Percentiles rank a stretch among this genome's conserved stretches.
These are phyloP conservation scores for Moricandia arvensis DNA, from an alignment of 345 rosid species.

Conservation along the genomic window DNA sequence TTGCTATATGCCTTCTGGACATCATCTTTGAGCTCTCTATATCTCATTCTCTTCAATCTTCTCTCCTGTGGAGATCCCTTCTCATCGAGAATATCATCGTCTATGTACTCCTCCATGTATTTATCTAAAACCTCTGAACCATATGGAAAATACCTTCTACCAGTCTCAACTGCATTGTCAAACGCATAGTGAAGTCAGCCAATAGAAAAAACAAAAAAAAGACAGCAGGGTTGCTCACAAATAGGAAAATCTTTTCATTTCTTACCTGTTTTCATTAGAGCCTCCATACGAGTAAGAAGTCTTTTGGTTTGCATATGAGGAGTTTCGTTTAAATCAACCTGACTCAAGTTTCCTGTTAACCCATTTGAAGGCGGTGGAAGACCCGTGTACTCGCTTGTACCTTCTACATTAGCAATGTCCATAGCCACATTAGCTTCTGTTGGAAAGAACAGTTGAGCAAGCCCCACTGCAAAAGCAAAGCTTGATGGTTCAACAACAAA, in stretches of 20 bases:
- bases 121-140: conserved; percentile 87
- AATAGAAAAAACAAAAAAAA: background rate
- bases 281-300: conserved; percentile 68
- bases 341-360: conserved; percentile 63
- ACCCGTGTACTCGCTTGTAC: conserved; percentile 64
- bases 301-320: conserved; percentile 67
- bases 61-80: conserved; percentile 63
- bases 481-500: background rate
- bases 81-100: conserved; percentile 82
- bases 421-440: conserved; percentile 91
- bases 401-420: conserved; percentile 82
- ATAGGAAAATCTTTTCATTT: background rate
- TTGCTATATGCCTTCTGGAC: conserved; percentile 80
- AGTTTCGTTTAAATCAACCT: conserved; percentile 91
- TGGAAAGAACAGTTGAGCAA: conserved; percentile 87
- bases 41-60: conserved; percentile 64
- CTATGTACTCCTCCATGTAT: conserved; percentile 60
- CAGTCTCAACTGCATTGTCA: conserved; percentile 72
- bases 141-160: conserved; percentile 83
- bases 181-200: background rate
- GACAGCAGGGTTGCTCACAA: background rate
- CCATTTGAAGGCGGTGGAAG: conserved; percentile 47
- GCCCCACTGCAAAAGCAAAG: conserved; percentile 55
- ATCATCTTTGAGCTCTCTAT: conserved; percentile 85
- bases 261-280: conserved; percentile 87